Conservation (phyloP, 805 yeast genomes). For the Candida nemodendra region DNA sequence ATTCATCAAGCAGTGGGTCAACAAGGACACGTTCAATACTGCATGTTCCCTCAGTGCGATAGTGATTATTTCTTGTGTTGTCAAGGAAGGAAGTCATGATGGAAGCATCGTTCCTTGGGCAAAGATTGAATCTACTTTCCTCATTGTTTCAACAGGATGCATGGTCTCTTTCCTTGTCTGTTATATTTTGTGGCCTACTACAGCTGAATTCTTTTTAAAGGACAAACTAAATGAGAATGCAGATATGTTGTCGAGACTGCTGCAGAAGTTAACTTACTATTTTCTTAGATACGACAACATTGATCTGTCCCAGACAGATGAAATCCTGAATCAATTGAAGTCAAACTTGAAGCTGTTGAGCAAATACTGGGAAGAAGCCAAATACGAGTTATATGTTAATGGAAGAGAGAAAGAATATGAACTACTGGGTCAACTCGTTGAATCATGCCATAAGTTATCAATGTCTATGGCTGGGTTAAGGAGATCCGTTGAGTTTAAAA, state of each 20-base stretch:
- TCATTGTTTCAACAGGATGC: constrained; percentile 62
- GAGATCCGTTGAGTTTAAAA: constrained; percentile 67
- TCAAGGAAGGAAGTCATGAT: constrained; percentile 70
- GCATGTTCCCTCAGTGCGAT: constrained; percentile 79
- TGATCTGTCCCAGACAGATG: constrained; percentile 38
- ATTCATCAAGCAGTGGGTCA: constrained; percentile 63
- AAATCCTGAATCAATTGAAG: constrained; percentile 39
- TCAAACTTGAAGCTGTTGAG: constrained; percentile 39
- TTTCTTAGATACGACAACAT: constrained; percentile 50
- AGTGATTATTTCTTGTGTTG: constrained; percentile 64
- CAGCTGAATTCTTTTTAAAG: constrained; percentile 50
- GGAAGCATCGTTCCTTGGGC: constrained; percentile 54
- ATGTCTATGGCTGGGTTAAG: constrained; percentile 65
- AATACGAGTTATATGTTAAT: constrained; percentile 51
- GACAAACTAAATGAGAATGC: constrained; percentile 48
- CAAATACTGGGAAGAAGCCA: constrained; percentile 52
- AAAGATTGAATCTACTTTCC: constrained; percentile 51
- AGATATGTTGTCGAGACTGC: constrained; percentile 48
- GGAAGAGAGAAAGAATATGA: constrained; percentile 59
- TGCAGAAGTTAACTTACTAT: constrained; percentile 45
- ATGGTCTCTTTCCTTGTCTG: constrained; percentile 58
- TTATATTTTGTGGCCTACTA: constrained; percentile 60
- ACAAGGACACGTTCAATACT: constrained; percentile 70
- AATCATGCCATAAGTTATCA: constrained; percentile 49
- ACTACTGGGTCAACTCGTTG: constrained; percentile 45